Percentiles rank a stretch among this genome's conserved stretches.
Conservation (phyloP, 257 asterid genomes). For the Solanum corneliomulleri region DNA sequence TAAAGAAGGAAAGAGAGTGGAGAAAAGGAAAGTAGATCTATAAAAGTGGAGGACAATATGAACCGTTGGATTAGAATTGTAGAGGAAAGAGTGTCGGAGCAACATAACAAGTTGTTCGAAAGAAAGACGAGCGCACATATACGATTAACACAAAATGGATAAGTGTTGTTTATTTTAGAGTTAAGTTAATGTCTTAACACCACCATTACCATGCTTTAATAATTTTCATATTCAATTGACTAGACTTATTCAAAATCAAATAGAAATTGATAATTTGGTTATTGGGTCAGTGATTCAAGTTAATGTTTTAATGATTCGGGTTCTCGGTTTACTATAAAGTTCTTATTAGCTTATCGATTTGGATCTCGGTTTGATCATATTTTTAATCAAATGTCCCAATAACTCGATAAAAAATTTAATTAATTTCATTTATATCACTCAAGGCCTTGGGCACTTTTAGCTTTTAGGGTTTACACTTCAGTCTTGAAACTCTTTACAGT, state of each 20-base stretch:
- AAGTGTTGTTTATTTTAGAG: background rate
- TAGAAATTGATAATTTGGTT: background rate
- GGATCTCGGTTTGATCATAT: background rate
- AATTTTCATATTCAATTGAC: background rate
- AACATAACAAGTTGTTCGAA: background rate
- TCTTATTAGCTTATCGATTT: background rate
- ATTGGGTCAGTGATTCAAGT: background rate
- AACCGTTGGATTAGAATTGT: slow-evolving; percentile 32
- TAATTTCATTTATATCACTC: too few relatives aligned
- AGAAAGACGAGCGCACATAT: background rate
- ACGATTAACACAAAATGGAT: background rate
- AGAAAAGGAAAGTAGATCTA: background rate
- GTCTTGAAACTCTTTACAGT: background rate
- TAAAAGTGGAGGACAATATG: slow-evolving; percentile 33
- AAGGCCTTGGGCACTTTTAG: background rate
- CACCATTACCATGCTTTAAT: background rate
- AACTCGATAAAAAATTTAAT: too few relatives aligned
- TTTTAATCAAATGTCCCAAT: background rate
- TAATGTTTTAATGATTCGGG: too few relatives aligned
- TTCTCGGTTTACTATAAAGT: background rate
- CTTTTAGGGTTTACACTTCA: background rate
- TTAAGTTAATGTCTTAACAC: background rate
- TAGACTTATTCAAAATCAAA: too few relatives aligned
- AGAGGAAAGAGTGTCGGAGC: slow-evolving; percentile 14
- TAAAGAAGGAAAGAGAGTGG: background rate